Conservation (phyloP, 108 stramenopile genomes). For the Cylindrotheca fusiformis region DNA sequence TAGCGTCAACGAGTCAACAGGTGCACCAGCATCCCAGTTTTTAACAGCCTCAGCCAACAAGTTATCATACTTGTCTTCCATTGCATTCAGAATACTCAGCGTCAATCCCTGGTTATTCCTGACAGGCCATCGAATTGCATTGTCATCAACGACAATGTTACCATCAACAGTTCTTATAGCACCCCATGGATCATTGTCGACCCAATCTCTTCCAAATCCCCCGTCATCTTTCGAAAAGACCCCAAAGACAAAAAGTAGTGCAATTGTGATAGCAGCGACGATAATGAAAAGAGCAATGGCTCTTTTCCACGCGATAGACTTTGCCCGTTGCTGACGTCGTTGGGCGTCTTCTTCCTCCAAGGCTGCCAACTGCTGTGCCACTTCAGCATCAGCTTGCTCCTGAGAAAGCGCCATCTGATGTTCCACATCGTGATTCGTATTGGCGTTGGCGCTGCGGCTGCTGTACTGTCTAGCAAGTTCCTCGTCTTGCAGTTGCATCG, state of each 20-base stretch:
- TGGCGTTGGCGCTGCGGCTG: neutral
- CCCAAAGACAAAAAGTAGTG: constrained; percentile 7
- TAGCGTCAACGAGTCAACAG: constrained; percentile 69
- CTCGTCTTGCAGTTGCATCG: constrained; percentile 10
- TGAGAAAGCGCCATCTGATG: constrained; percentile 16
- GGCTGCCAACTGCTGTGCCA: constrained; percentile 21
- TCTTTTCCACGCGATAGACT: neutral
- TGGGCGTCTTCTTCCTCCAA: constrained; percentile 13
- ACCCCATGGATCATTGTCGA: neutral
- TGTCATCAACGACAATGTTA: neutral
- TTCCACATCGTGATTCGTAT: neutral
- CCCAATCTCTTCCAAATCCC: constrained; percentile 14
- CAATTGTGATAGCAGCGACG: constrained; percentile 9
- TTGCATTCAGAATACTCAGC: constrained; percentile 60
- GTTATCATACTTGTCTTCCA: constrained; percentile 50
- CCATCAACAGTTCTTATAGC: neutral
- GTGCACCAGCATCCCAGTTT: constrained; percentile 76
- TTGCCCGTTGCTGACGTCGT: neutral
- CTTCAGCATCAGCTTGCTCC: constrained; percentile 48
- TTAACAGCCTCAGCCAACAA: constrained; percentile 44
- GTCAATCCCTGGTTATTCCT: constrained; percentile 43
- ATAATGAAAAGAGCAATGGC: constrained; percentile 10
- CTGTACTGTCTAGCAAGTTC: constrained; percentile 17
- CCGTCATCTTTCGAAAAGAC: constrained; percentile 2
- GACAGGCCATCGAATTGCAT: constrained; percentile 26